A percentile compares a stretch with the other conserved stretches of the same genome.
phyloP scores from a whole-genome alignment of 192 early-diverging fungal species.

The Rhizophagus prolifer region DNA sequence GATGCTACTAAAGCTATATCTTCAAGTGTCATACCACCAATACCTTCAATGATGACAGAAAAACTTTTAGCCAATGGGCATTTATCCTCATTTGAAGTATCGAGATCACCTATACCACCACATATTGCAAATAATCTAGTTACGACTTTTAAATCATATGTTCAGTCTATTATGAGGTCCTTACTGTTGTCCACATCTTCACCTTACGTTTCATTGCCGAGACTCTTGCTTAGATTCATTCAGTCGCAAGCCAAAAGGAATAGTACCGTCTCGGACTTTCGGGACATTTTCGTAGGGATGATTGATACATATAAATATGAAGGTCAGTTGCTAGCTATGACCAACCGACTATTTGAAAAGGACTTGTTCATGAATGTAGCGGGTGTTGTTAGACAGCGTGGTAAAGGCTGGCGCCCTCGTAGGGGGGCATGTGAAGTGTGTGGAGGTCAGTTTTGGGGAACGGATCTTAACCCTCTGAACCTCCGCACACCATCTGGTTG shows the following conservation, averaged over 20 bases:
- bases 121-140: slow-evolving; percentile 46
- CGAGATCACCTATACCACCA: slow-evolving; percentile 19
- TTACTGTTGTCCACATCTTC: slow-evolving; percentile 56
- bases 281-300: slow-evolving; percentile 62
- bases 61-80: slow-evolving; percentile 27
- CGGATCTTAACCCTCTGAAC: slow-evolving; percentile 44
- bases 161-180: slow-evolving; percentile 58
- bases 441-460: slow-evolving; percentile 48
- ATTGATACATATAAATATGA: slow-evolving; percentile 66
- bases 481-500: slow-evolving; percentile 31
- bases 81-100: slow-evolving; percentile 11
- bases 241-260: slow-evolving; percentile 48
- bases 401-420: slow-evolving; percentile 57
- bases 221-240: slow-evolving; percentile 53
- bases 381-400: slow-evolving; percentile 49
- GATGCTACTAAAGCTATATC: slow-evolving; percentile 53
- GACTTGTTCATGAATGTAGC: slow-evolving; percentile 55
- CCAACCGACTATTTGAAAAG: slow-evolving; percentile 60
- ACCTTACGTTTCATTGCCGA: slow-evolving; percentile 57
- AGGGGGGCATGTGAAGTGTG: slow-evolving; percentile 56
- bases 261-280: slow-evolving; percentile 56
- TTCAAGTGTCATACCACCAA: slow-evolving; percentile 10
- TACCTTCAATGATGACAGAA: slow-evolving; percentile 20
- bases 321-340: slow-evolving; percentile 60
- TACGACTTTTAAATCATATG: slow-evolving; percentile 54